These are phyloP conservation scores for Saccharum officinarum DNA, from an alignment of 176 grass and related monocot genomes.

Conservation along the genomic window DNA sequence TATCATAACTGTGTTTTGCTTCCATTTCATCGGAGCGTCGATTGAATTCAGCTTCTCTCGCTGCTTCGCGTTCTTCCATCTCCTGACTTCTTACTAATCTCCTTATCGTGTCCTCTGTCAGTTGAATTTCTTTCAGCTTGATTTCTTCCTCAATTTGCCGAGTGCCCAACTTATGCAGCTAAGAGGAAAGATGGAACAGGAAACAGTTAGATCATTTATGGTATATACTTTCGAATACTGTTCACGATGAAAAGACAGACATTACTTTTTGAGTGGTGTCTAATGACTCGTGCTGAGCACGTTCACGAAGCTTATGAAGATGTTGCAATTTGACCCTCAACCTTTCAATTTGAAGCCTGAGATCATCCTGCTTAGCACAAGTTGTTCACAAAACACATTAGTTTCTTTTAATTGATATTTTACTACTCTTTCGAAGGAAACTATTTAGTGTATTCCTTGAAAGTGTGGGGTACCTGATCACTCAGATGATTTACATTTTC, in stretches of 20 bases:
- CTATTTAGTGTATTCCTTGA: constrained; percentile 12
- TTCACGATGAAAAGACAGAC: background rate
- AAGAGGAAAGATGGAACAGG: constrained; percentile 22
- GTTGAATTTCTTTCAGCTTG: constrained; percentile 47
- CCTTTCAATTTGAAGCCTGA: constrained; percentile 59
- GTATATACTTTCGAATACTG: background rate
- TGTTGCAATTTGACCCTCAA: constrained; percentile 51
- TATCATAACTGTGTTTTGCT: background rate
- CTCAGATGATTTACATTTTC: constrained; percentile 15
- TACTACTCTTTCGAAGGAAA: background rate
- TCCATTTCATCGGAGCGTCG: constrained; percentile 13
- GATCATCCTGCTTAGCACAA: constrained; percentile 45
- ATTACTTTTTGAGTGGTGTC: constrained; percentile 48
- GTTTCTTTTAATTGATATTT: background rate
- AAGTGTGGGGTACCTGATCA: constrained; percentile 35
- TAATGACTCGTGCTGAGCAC: constrained; percentile 38
- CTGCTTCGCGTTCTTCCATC: constrained; percentile 34
- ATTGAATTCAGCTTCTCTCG: constrained; percentile 27
- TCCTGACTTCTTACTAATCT: constrained; percentile 37
- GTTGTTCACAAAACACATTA: constrained; percentile 13
- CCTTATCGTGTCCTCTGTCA: constrained; percentile 35
- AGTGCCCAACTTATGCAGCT: constrained; percentile 25
- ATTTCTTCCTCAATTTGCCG: constrained; percentile 41
- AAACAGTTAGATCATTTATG: constrained; percentile 4
- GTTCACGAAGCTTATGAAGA: constrained; percentile 45